Conservation (phyloP, 192 early-diverging fungal genomes). For the Powellomyces hirtus region DNA sequence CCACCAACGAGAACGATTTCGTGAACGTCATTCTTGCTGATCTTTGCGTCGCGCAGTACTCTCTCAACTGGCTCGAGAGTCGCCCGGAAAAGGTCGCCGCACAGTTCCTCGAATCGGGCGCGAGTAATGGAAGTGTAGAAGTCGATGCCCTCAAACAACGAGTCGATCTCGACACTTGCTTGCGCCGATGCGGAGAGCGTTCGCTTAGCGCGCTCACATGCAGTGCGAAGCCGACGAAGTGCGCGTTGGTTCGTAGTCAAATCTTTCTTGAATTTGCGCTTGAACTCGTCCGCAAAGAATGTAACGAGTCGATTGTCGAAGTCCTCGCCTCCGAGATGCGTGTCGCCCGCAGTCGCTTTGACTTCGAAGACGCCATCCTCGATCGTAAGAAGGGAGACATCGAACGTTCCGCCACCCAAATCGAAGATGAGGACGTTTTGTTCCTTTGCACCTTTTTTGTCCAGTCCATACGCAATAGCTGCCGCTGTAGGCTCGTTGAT, state of each 20-base stretch:
- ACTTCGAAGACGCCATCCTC: constrained; percentile 93
- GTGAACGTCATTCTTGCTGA: constrained; percentile 76
- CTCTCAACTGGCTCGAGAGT: constrained; percentile 90
- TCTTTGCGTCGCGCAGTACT: constrained; percentile 85
- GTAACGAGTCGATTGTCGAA: constrained; percentile 98
- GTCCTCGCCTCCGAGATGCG: constrained; percentile 95
- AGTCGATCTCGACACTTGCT: constrained; percentile 84
- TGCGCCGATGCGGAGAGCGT: constrained; percentile 80
- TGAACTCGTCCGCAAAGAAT: constrained; percentile 92
- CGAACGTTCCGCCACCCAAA: constrained; percentile 89
- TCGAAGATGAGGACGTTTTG: constrained; percentile 88
- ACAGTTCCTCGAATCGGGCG: constrained; percentile 92
- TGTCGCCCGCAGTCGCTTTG: constrained; percentile 92
- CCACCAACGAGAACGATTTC: constrained; percentile 94
- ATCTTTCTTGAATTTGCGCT: constrained; percentile 98
- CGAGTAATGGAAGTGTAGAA: constrained; percentile 91
- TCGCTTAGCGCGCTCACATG: constrained; percentile 91
- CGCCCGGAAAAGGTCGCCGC: constrained; percentile 82
- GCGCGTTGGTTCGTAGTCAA: constrained; percentile 82
- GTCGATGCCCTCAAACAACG: constrained; percentile 86
- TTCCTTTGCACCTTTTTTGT: constrained; percentile 82
- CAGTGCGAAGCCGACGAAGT: constrained; percentile 93
- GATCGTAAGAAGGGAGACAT: constrained; percentile 95
- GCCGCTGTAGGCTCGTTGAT: constrained; percentile 97
- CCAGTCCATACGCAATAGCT: constrained; percentile 94